phyloP scores from a whole-genome alignment of 768 basidiomycete genomes.

The Tylopilus vinaceipallidus region DNA sequence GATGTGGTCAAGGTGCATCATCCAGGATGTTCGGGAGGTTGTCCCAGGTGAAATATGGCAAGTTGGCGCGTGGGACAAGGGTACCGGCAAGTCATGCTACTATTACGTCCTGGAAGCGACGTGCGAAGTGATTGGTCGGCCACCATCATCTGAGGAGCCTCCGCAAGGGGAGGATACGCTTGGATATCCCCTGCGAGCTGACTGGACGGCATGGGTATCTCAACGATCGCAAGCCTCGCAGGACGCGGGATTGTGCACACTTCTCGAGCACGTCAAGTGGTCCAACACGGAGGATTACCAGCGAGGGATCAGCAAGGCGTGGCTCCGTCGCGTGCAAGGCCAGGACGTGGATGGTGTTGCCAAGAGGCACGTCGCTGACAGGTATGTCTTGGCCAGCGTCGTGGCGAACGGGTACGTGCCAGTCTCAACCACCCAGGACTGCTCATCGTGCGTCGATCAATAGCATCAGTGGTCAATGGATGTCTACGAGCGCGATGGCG shows the following conservation, averaged over 20 bases:
- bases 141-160: conserved; percentile 19
- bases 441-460: conserved; percentile 4
- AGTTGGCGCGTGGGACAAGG: conserved; percentile 35
- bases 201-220: conserved; percentile 65
- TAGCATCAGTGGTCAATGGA: conserved; percentile 70
- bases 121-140: conserved; percentile 65
- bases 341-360: conserved; percentile 42
- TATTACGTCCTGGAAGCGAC: conserved; percentile 68
- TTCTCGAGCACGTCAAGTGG: conserved; percentile 50
- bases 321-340: conserved; percentile 46
- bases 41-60: conserved; percentile 61
- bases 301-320: conserved; percentile 63
- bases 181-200: conserved; percentile 42
- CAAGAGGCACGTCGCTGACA: conserved; percentile 52
- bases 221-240: conserved; percentile 9
- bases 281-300: conserved; percentile 70
- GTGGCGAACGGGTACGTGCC: conserved; percentile 61
- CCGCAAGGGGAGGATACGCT: neutral
- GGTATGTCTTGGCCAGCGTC: conserved; percentile 68
- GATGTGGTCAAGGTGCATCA: conserved; percentile 34
- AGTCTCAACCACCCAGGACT: neutral
- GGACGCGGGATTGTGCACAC: conserved; percentile 1
- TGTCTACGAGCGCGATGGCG: conserved; percentile 67
- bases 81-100: conserved; percentile 23
- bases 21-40: conserved; percentile 52